A percentile compares a stretch with the other conserved stretches of the same genome.
These are phyloP conservation scores for Boletus fagicola DNA, from an alignment of 768 basidiomycete species.

Conservation along the genomic window DNA sequence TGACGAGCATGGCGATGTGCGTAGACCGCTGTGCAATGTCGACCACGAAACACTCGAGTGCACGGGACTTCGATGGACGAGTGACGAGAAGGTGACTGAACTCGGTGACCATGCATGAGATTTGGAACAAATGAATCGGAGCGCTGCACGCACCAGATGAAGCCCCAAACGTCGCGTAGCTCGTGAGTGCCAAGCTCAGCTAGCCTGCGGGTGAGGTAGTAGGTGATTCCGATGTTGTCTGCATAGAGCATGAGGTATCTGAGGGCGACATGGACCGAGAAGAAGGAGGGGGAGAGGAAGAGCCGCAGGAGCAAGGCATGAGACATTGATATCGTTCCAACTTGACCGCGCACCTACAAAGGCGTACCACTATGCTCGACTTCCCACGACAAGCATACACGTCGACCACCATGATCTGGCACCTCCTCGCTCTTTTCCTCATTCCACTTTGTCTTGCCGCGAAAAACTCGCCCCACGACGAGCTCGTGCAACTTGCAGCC, in stretches of 20 bases:
- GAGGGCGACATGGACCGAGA: slow-evolving; percentile 91
- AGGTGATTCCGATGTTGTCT: slow-evolving; percentile 89
- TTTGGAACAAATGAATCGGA: not conserved
- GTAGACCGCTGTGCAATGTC: slow-evolving; percentile 87
- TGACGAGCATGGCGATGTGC: slow-evolving; percentile 91
- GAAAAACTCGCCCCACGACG: slow-evolving; percentile 39
- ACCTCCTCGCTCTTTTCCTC: slow-evolving; percentile 33
- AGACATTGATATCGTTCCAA: slow-evolving; percentile 35
- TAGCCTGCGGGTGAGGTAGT: slow-evolving; percentile 80
- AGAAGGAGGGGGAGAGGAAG: slow-evolving; percentile 89
- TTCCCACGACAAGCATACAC: slow-evolving; percentile 20
- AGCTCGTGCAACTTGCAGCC: slow-evolving; percentile 67
- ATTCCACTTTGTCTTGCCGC: slow-evolving; percentile 34
- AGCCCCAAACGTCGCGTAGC: slow-evolving; percentile 84
- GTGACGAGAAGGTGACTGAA: slow-evolving; percentile 91
- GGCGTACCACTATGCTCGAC: not conserved
- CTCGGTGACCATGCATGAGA: slow-evolving; percentile 10
- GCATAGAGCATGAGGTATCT: slow-evolving; percentile 79
- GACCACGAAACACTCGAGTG: slow-evolving; percentile 91
- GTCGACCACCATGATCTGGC: slow-evolving; percentile 13
- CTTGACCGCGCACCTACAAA: too few species aligned
- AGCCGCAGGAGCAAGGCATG: slow-evolving; percentile 89
- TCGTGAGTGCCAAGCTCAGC: slow-evolving; percentile 64
- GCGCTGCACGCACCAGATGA: slow-evolving; percentile 62
- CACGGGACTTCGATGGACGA: slow-evolving; percentile 85